Conservation (phyloP, 805 yeast genomes). For the Brettanomyces sp. region DNA sequence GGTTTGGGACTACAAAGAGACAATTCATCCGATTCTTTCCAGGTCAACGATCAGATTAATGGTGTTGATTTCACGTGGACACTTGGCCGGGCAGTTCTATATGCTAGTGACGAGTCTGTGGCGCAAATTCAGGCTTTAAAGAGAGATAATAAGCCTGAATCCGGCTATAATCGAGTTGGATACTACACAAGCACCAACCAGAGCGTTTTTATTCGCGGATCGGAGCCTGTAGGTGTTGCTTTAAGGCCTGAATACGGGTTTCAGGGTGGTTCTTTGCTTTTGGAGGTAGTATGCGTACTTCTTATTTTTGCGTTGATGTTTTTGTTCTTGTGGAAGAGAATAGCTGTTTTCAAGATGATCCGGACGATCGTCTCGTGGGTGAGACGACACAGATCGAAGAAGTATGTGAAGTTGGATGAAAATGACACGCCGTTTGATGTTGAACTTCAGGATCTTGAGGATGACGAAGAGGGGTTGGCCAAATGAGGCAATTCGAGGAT, state of each 20-base stretch:
- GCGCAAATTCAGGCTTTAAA: conserved; percentile 7
- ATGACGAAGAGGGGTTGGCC: not conserved
- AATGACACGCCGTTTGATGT: not conserved
- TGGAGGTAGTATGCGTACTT: not conserved
- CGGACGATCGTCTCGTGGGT: not conserved
- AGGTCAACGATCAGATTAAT: conserved; percentile 50
- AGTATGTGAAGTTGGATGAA: not conserved
- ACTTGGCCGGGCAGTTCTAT: conserved; percentile 63
- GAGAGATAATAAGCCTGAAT: not conserved
- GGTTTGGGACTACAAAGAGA: conserved; percentile 52
- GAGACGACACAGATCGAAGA: not conserved
- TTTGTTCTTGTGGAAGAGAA: not conserved
- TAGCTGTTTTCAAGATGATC: not conserved
- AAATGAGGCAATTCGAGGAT: too few relatives aligned
- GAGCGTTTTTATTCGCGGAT: conserved; percentile 40
- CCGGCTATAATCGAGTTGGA: conserved; percentile 27
- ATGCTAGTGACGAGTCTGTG: conserved; percentile 43
- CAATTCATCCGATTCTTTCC: conserved; percentile 28
- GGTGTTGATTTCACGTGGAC: conserved; percentile 93
- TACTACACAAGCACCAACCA: conserved; percentile 40
- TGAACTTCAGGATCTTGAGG: not conserved
- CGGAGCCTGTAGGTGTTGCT: conserved; percentile 34
- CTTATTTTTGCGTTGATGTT: conserved; percentile 12
- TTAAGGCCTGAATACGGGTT: conserved; percentile 34
- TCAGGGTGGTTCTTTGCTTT: not conserved